Evolutionary conservation across 2,329 filamentous ascomycete species (phyloP).

Genomic region (Fusarium napiforme): DNA sequence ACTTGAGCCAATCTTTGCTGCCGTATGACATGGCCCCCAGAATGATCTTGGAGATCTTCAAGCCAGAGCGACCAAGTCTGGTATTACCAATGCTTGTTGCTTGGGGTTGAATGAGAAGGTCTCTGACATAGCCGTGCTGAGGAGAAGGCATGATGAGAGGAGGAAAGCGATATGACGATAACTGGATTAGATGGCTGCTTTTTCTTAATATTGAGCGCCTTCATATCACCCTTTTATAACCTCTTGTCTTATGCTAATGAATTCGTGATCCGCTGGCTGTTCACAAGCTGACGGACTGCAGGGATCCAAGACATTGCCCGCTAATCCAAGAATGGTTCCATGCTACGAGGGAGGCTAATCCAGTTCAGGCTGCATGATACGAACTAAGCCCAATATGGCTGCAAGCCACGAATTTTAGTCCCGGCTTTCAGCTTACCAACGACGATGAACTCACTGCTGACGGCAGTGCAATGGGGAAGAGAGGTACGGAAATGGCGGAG

Average conservation of each 20-base stretch:
- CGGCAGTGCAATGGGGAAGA: fast-evolving
- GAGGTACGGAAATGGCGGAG: background rate
- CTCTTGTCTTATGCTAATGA: fast-evolving
- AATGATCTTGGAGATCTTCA: background rate
- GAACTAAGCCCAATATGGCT: background rate
- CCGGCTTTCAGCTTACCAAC: background rate
- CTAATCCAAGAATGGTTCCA: background rate
- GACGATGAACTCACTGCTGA: fast-evolving
- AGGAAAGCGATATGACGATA: no score
- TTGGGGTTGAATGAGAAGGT: background rate
- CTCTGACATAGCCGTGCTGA: background rate
- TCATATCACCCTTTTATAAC: no score
- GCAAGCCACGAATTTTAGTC: background rate
- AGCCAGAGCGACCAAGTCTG: background rate
- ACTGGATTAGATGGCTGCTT: no score
- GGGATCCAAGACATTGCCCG: fast-evolving
- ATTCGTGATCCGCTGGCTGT: fast-evolving
- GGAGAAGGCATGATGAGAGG: background rate
- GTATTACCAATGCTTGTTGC: background rate
- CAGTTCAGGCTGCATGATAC: background rate
- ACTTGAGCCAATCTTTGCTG: background rate
- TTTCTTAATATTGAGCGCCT: no score
- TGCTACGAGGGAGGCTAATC: background rate
- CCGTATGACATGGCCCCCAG: background rate
- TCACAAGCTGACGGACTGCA: background rate